These are phyloP conservation scores for Senna tora DNA, from an alignment of 306 rosid genomes.

Conservation along the genomic window DNA sequence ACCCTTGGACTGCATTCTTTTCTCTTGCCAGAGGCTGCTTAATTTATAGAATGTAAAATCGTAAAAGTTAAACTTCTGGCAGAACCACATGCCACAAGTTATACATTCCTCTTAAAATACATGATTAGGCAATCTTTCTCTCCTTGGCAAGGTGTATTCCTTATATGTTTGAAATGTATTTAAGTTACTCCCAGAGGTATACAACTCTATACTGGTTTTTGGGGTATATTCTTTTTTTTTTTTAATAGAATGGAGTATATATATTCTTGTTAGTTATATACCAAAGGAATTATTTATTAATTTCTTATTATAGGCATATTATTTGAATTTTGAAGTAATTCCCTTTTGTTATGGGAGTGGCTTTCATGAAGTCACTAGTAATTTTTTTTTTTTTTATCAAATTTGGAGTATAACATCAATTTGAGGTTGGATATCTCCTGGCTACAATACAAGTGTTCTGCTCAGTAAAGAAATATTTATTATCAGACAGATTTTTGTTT, in stretches of 20 bases:
- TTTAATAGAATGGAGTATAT: too few relatives aligned
- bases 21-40: constrained; percentile 11
- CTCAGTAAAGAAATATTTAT: background rate
- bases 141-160: background rate
- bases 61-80: background rate
- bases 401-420: background rate
- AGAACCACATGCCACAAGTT: background rate
- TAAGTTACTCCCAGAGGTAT: background rate
- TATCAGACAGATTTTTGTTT: background rate
- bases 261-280: too few relatives aligned
- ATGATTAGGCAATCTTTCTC: background rate
- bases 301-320: background rate
- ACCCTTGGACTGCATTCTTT: background rate
- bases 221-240: too few relatives aligned
- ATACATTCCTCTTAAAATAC: background rate
- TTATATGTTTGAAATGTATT: background rate
- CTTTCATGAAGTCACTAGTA: background rate
- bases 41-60: background rate
- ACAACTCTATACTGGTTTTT: too few relatives aligned
- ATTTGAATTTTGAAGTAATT: too few relatives aligned
- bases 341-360: background rate
- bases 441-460: background rate
- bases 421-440: background rate
- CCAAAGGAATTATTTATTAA: background rate
- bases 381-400: background rate